Evolutionary conservation across 2,329 filamentous ascomycete genomes (phyloP).

Genomic region (Botrytis pseudocinerea): DNA sequence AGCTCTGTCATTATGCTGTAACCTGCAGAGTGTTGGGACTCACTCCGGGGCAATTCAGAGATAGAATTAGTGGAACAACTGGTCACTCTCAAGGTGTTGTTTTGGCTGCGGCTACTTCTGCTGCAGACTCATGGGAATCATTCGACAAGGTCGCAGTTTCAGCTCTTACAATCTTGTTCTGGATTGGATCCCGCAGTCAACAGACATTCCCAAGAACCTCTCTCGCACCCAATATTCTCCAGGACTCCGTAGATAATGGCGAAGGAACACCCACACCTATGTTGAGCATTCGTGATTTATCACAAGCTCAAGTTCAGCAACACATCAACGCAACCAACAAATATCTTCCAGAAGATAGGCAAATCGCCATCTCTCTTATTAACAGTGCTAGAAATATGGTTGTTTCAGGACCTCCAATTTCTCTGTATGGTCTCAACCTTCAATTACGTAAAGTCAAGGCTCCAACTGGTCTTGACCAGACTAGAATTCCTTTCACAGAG

Average conservation of each 20-base stretch:
- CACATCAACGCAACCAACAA: slow-evolving; percentile 97
- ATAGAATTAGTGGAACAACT: slow-evolving; percentile 82
- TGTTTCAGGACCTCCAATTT: slow-evolving; percentile 92
- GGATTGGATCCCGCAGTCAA: slow-evolving; percentile 96
- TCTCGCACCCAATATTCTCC: slow-evolving; percentile 83
- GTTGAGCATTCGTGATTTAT: slow-evolving; percentile 94
- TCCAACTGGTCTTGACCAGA: slow-evolving; percentile 95
- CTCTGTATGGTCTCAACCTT: slow-evolving; percentile 91
- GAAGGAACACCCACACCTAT: slow-evolving; percentile 97
- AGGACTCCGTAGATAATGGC: slow-evolving; percentile 90
- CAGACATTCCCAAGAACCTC: slow-evolving; percentile 96
- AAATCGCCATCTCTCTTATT: slow-evolving; percentile 92
- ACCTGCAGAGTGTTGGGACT: slow-evolving; percentile 90
- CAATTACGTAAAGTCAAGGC: slow-evolving; percentile 97
- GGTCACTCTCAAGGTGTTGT: slow-evolving; percentile 97
- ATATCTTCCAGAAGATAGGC: slow-evolving; percentile 87
- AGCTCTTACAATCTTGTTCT: slow-evolving; percentile 91
- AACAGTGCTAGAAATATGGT: slow-evolving; percentile 98
- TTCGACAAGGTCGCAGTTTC: slow-evolving; percentile 78
- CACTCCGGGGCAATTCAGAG: slow-evolving; percentile 83
- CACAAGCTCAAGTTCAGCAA: slow-evolving; percentile 84
- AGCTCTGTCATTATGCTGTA: slow-evolving; percentile 92
- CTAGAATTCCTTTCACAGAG: slow-evolving; percentile 88
- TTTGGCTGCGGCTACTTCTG: slow-evolving; percentile 86
- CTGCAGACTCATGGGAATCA: slow-evolving; percentile 89